Base-by-base conservation (phyloP, 208 protist genomes). In the Trypanosoma mega region DNA sequence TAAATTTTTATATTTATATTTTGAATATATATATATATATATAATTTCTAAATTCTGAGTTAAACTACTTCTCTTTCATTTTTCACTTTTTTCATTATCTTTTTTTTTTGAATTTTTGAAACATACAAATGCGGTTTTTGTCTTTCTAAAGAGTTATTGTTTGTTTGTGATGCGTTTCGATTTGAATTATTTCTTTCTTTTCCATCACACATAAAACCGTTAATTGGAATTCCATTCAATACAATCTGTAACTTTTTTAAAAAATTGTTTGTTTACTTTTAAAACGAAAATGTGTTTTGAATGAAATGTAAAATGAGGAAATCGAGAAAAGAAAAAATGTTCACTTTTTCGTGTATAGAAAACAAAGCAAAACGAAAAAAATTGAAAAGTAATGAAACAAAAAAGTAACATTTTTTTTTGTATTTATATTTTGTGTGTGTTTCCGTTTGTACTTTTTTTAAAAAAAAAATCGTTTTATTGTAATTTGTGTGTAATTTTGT, bases 401-500 rank as follows among this genome's bases (percentile, higher is more conserved):
- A 30, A 14, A 14, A 50, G 4, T 48, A 11, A 48, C 24, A 31
- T 37, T 26, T 46, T 61, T 18, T 55, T 55, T 27, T 55, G 23
- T 16, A 26, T 36, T 36, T 18, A 7, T 54, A n/a, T n/a, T 44
- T n/a, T 44, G n/a, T 44, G n/a, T 44, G n/a, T 44, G 14, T 44
- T 44, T 44, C 37, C 37, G 37, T 44, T 14, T n/a, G 37, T n/a
- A 44, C 45, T 31, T 14, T 31, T 30, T 24, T 30, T 50, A 56
- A 52, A 52, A 6, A 52, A 8, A 61, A 61, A 34, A 26, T 16
- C 33, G 23, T 33, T 34, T 34, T 45, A 41, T 16, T 12, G 20
- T 31, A 6, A 18, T n/a, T 24, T 72, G 18, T 45, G 56, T 56
- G 66, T 45, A 29, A 66, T 54, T 39, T 11, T 63, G 47, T 59